phyloP scores from a whole-genome alignment of 1,139 yeast genomes.

The Protomyces gravidus region DNA sequence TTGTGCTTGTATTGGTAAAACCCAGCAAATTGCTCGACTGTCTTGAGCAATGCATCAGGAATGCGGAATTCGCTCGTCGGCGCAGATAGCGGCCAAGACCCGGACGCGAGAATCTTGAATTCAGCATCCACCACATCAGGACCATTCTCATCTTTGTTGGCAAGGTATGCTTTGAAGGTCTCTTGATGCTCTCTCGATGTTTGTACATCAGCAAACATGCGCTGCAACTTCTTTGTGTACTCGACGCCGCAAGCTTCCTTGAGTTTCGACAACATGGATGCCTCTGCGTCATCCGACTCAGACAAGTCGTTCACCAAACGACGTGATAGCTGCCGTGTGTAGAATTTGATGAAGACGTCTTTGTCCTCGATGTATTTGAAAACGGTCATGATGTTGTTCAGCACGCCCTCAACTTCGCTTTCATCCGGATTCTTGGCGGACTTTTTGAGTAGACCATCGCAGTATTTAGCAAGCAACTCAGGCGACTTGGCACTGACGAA shows the following conservation, averaged over 20 bases:
- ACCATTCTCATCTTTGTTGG: conserved; percentile 39
- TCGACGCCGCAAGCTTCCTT: conserved; percentile 90
- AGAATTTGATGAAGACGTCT: conserved; percentile 91
- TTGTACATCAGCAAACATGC: conserved; percentile 94
- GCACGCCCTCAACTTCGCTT: conserved; percentile 59
- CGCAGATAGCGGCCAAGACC: conserved; percentile 77
- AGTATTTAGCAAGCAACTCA: conserved; percentile 77
- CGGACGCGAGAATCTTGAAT: conserved; percentile 76
- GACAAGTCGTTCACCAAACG: conserved; percentile 82
- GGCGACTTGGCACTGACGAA: conserved; percentile 68
- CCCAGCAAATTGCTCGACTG: conserved; percentile 63
- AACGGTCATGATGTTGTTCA: conserved; percentile 78
- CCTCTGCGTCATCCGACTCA: conserved; percentile 80
- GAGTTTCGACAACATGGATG: conserved; percentile 73
- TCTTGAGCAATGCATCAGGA: conserved; percentile 59
- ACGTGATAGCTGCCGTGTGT: conserved; percentile 82
- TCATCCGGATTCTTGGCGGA: conserved; percentile 64
- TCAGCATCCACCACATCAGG: conserved; percentile 52
- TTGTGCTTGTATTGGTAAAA: conserved; percentile 71
- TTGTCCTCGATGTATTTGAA: conserved; percentile 88
- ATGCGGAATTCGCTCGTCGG: conserved; percentile 52
- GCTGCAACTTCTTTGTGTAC: conserved; percentile 87
- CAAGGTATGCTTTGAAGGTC: conserved; percentile 53
- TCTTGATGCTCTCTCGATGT: conserved; percentile 74
- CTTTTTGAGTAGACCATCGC: conserved; percentile 76